phyloP scores from a whole-genome alignment of 1,284 basidiomycete genomes.

The Cutaneotrichosporon mucoides region DNA sequence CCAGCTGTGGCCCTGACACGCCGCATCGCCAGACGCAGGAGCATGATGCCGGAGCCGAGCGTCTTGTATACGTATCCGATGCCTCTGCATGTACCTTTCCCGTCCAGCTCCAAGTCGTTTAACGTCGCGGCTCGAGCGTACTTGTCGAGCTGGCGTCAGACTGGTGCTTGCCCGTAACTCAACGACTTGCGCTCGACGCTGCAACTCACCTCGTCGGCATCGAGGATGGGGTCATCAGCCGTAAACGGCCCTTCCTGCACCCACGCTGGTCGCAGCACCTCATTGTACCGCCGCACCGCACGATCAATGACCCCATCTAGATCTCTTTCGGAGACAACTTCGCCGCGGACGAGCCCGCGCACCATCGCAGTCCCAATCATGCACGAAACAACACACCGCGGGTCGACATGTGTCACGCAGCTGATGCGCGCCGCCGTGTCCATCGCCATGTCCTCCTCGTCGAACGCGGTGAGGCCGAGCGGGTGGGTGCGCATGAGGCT shows the following conservation, averaged over 20 bases:
- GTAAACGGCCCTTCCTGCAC: constrained; percentile 1
- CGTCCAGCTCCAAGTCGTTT: constrained; percentile 11
- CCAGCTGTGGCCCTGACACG: not conserved
- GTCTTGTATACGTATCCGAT: constrained; percentile 21
- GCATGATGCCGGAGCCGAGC: constrained; percentile 6
- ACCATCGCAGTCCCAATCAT: constrained; percentile 14
- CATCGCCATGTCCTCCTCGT: constrained; percentile 4
- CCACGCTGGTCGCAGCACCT: not conserved
- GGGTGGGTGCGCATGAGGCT: constrained; percentile 20
- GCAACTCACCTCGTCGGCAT: constrained; percentile 8
- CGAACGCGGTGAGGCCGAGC: constrained; percentile 5
- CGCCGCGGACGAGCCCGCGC: constrained; percentile 10
- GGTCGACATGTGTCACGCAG: constrained; percentile 16
- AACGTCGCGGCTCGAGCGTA: not conserved
- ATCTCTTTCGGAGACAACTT: not conserved
- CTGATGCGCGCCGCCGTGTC: constrained; percentile 7
- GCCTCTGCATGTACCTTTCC: not conserved
- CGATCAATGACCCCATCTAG: constrained; percentile 6
- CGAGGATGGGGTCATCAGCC: not conserved
- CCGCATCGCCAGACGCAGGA: constrained; percentile 11
- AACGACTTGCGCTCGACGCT: no score
- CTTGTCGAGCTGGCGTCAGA: constrained; percentile 6
- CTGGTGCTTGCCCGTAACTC: no score
- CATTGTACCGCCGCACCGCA: not conserved
- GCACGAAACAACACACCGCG: constrained; percentile 12